These are phyloP conservation scores for Trichothecium sympodiale DNA, from an alignment of 2,329 filamentous ascomycete genomes.

Conservation along the genomic window DNA sequence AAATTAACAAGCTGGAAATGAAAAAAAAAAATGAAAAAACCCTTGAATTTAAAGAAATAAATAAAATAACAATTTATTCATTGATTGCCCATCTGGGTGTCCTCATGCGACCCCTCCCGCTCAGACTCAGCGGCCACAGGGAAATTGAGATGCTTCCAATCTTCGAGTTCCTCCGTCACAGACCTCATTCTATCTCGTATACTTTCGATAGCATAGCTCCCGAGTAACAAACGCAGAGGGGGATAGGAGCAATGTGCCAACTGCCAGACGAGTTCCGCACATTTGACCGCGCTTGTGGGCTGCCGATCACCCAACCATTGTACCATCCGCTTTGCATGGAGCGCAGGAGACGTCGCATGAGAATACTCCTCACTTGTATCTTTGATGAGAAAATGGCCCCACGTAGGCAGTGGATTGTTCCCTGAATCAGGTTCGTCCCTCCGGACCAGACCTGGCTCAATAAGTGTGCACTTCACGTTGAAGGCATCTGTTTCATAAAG, in stretches of 20 bases:
- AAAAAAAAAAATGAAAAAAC: no score
- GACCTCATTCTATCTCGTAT: conserved; percentile 81
- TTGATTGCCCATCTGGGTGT: no score
- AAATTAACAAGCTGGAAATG: no score
- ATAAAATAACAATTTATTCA: no score
- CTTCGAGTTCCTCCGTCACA: conserved; percentile 89
- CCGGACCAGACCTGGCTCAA: conserved; percentile 81
- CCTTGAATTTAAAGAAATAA: no score
- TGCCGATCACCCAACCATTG: conserved; percentile 92
- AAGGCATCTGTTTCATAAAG: conserved; percentile 87
- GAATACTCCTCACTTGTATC: conserved; percentile 73
- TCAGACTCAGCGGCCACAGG: conserved; percentile 14
- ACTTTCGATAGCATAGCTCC: conserved; percentile 91
- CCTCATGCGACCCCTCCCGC: background rate
- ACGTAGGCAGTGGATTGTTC: conserved; percentile 57
- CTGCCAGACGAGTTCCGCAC: conserved; percentile 89
- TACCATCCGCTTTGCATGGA: conserved; percentile 82
- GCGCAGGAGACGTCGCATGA: conserved; percentile 65
- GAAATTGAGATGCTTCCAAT: conserved; percentile 83
- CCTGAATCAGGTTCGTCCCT: conserved; percentile 63
- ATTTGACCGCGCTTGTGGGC: conserved; percentile 85
- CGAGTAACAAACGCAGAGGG: conserved; percentile 73
- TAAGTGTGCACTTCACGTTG: conserved; percentile 86
- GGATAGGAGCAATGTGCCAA: conserved; percentile 91
- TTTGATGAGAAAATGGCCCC: conserved; percentile 89